A percentile compares a stretch with the other conserved stretches of the same genome.
phyloP scores from a whole-genome alignment of 2,329 filamentous ascomycete species.

The Cryoendolithus antarcticus region DNA sequence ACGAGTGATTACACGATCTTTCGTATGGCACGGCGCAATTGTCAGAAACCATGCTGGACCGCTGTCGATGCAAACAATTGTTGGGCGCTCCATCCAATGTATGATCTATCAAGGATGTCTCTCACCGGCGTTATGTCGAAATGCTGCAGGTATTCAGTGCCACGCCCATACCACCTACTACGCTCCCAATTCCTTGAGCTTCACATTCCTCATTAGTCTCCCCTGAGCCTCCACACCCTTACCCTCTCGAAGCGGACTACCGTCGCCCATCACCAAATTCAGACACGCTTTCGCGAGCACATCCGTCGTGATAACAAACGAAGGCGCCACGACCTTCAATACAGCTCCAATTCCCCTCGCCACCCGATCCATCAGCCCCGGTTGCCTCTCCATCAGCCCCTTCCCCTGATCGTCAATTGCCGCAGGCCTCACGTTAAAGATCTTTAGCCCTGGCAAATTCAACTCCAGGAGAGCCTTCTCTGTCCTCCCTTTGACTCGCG shows the following conservation, averaged over 20 bases:
- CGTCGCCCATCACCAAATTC: constrained; percentile 38
- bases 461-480: constrained; percentile 45
- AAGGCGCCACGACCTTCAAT: background rate
- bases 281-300: constrained; percentile 37
- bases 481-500: constrained; percentile 53
- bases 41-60: too few relatives aligned
- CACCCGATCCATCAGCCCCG: background rate
- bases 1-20: too few relatives aligned
- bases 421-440: constrained; percentile 47
- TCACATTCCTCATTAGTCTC: constrained; percentile 27
- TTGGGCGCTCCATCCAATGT: too few relatives aligned
- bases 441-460: constrained; percentile 32
- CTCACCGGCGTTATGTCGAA: too few relatives aligned
- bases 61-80: too few relatives aligned
- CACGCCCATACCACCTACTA: too few relatives aligned
- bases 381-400: constrained; percentile 19
- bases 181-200: constrained; percentile 26
- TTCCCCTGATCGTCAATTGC: constrained; percentile 39
- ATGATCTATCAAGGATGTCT: too few relatives aligned
- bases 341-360: background rate
- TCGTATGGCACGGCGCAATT: too few relatives aligned
- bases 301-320: constrained; percentile 29
- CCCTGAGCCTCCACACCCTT: constrained; percentile 27
- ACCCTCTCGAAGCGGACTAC: constrained; percentile 25
- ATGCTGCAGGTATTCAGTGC: too few relatives aligned